Conservation (phyloP, 768 basidiomycete species). For the Mycena epipterygia region DNA sequence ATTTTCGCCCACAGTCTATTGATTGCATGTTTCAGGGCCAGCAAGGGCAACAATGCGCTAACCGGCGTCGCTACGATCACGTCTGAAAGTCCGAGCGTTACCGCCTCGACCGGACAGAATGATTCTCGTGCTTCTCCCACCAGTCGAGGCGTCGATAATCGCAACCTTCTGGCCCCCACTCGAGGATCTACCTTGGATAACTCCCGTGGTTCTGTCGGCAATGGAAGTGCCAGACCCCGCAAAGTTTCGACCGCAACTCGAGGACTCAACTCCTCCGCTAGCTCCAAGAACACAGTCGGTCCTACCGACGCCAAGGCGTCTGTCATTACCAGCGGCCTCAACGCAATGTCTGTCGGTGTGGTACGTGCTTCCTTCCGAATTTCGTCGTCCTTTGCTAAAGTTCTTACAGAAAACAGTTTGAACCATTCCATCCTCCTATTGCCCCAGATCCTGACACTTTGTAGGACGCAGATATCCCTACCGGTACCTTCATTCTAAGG, state of each 20-base stretch:
- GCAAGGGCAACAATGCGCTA: background rate
- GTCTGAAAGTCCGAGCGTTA: background rate
- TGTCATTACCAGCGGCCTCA: background rate
- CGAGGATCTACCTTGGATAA: background rate
- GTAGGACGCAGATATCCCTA: slow-evolving; percentile 3
- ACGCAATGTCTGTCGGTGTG: background rate
- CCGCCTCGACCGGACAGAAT: background rate
- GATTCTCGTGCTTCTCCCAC: background rate
- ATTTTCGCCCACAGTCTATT: background rate
- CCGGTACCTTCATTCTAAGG: background rate
- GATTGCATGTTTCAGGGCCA: background rate
- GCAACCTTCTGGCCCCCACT: background rate
- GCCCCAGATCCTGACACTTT: background rate
- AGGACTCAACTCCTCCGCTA: background rate
- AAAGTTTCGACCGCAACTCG: background rate
- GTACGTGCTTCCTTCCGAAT: background rate
- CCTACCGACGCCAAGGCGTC: background rate
- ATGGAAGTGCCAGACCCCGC: background rate
- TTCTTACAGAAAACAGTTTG: background rate
- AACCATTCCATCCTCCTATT: slow-evolving; percentile 1
- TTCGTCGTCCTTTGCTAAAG: background rate
- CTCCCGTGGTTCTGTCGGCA: background rate
- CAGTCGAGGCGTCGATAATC: background rate
- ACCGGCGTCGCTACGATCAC: slow-evolving; percentile 2
- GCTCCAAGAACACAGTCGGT: background rate